Conservation (phyloP, 2,329 filamentous ascomycete species). For the Hysterium pulicare region DNA sequence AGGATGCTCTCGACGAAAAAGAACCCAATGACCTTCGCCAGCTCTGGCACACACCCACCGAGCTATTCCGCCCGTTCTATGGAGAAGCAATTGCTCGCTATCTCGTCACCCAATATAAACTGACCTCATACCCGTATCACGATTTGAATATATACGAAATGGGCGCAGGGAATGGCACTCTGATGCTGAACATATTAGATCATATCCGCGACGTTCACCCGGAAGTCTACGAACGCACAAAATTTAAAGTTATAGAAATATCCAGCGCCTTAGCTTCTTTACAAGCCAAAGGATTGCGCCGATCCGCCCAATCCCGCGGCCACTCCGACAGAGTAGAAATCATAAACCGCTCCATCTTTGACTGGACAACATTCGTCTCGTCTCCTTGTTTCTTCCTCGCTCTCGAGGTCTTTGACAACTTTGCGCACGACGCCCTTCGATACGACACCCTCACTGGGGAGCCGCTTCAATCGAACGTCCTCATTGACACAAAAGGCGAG, state of each 20-base stretch:
- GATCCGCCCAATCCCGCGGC: constrained; percentile 65
- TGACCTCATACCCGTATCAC: constrained; percentile 90
- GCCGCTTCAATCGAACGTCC: constrained; percentile 81
- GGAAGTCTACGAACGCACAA: constrained; percentile 88
- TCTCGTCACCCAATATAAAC: constrained; percentile 91
- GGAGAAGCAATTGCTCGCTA: constrained; percentile 97
- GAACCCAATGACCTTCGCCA: constrained; percentile 75
- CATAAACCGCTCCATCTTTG: constrained; percentile 90
- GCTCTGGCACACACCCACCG: constrained; percentile 97
- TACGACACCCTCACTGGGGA: constrained; percentile 80
- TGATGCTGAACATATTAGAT: constrained; percentile 98
- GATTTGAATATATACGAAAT: constrained; percentile 98
- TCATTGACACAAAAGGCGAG: constrained; percentile 81
- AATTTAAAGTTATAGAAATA: constrained; percentile 95
- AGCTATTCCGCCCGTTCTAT: constrained; percentile 94
- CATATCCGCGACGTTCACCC: constrained; percentile 88
- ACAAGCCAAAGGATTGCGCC: constrained; percentile 68
- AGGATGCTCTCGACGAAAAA: constrained; percentile 76
- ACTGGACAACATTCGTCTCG: constrained; percentile 85
- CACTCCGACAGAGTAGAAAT: constrained; percentile 88
- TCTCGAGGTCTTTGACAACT: constrained; percentile 98
- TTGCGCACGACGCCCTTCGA: constrained; percentile 88
- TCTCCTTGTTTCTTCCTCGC: constrained; percentile 96
- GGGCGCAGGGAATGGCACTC: constrained; percentile 92
- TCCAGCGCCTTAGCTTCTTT: constrained; percentile 74